Evolutionary conservation across 768 basidiomycete genomes (phyloP).

Genomic region (Pleurotus ostreatus): DNA sequence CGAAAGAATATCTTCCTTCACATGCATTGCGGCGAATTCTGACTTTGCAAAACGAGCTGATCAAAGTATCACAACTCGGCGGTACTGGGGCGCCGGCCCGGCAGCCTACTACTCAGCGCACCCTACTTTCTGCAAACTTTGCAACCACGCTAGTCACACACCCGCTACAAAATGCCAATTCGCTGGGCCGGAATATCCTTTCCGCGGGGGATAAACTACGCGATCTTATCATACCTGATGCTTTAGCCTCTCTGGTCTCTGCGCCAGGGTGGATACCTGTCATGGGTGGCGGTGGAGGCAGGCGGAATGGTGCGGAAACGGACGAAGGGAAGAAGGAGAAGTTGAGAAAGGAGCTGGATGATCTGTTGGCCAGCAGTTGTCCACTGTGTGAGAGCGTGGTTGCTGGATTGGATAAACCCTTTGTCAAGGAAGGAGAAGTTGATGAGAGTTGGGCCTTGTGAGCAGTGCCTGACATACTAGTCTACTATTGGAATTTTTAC

Average conservation of each 20-base stretch:
- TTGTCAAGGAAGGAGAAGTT: slow-evolving; percentile 73
- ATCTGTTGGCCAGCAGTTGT: slow-evolving; percentile 83
- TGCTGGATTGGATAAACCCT: slow-evolving; percentile 81
- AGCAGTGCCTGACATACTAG: background rate
- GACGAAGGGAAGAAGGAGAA: slow-evolving; percentile 65
- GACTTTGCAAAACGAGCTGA: slow-evolving; percentile 77
- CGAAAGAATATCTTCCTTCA: slow-evolving; percentile 86
- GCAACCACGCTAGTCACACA: slow-evolving; percentile 33
- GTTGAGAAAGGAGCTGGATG: slow-evolving; percentile 82
- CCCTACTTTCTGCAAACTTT: slow-evolving; percentile 76
- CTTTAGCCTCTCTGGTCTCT: slow-evolving; percentile 80
- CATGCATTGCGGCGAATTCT: slow-evolving; percentile 81
- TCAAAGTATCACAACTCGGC: slow-evolving; percentile 42
- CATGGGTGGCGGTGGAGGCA: slow-evolving; percentile 47
- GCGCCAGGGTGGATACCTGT: slow-evolving; percentile 76
- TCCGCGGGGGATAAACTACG: slow-evolving; percentile 87
- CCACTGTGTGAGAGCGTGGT: slow-evolving; percentile 92
- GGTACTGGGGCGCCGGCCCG: slow-evolving; percentile 20
- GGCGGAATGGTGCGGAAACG: slow-evolving; percentile 44
- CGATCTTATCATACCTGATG: slow-evolving; percentile 92
- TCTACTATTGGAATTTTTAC: no score
- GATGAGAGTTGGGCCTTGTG: slow-evolving; percentile 77
- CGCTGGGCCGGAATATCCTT: slow-evolving; percentile 75
- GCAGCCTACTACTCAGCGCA: slow-evolving; percentile 51
- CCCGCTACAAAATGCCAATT: slow-evolving; percentile 60